phyloP scores from a whole-genome alignment of 179 eudicot species.

The Beta macrorhiza region DNA sequence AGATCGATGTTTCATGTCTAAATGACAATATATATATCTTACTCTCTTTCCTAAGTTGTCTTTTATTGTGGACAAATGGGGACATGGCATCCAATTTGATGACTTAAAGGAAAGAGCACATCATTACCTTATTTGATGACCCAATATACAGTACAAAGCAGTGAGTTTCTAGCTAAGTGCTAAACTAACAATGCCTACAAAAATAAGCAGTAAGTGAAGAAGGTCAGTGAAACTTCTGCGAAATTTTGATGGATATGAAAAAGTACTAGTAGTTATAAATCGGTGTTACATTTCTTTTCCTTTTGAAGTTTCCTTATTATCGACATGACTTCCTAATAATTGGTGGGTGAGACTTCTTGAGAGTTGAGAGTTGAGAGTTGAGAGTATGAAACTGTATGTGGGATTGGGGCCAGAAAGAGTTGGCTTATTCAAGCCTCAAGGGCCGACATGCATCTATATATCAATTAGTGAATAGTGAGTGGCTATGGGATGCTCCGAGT shows the following conservation, averaged over 20 bases:
- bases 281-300: neutral
- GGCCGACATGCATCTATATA: too few relatives aligned
- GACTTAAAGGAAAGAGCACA: slow-evolving; percentile 4
- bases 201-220: neutral
- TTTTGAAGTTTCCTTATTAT: slow-evolving; percentile 13
- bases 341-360: neutral
- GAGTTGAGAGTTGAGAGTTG: too few relatives aligned
- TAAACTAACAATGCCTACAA: slow-evolving; percentile 7
- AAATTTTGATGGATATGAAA: slow-evolving; percentile 13
- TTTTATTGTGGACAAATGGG: neutral
- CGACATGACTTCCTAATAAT: slow-evolving; percentile 20
- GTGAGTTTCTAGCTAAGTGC: neutral
- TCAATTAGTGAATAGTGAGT: too few relatives aligned
- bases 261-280: neutral
- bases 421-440: neutral
- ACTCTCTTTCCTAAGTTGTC: slow-evolving; percentile 7
- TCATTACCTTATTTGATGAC: neutral
- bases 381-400: neutral
- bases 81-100: slow-evolving; percentile 7
- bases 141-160: neutral
- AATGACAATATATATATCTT: neutral
- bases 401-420: neutral
- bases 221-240: slow-evolving; percentile 11
- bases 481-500: too few relatives aligned
- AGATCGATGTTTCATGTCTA: slow-evolving; percentile 12